Conservation (phyloP, 2,329 filamentous ascomycete genomes). For the Fusarium nanum region DNA sequence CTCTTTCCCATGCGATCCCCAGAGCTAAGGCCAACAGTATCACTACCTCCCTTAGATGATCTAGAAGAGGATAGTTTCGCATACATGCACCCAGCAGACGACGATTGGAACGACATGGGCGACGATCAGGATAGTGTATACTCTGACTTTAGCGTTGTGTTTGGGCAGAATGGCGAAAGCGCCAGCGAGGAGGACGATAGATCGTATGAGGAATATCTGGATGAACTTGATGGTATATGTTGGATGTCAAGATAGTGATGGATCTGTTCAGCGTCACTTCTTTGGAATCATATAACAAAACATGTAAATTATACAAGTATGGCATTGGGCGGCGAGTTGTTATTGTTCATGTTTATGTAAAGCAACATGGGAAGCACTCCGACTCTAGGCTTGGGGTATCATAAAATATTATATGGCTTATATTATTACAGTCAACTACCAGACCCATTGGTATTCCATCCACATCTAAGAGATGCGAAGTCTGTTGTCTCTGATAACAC, state of each 20-base stretch:
- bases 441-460: constrained; percentile 3
- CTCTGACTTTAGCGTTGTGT: constrained; percentile 65
- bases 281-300: constrained; percentile 1
- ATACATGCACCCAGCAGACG: constrained; percentile 60
- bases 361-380: constrained; percentile 9
- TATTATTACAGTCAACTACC: neutral
- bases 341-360: constrained; percentile 16
- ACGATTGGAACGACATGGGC: constrained; percentile 55
- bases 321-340: constrained; percentile 18
- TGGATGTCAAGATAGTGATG: constrained; percentile 54
- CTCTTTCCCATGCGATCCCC: constrained; percentile 52
- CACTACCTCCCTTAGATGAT: constrained; percentile 46
- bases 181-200: constrained; percentile 52
- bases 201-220: constrained; percentile 66
- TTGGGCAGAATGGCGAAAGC: constrained; percentile 52
- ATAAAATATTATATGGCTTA: constrained; percentile 3
- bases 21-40: constrained; percentile 46
- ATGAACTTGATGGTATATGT: constrained; percentile 67
- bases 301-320: constrained; percentile 31
- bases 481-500: neutral
- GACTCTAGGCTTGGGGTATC: constrained; percentile 3
- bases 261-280: constrained; percentile 2
- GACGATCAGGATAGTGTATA: constrained; percentile 65
- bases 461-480: constrained; percentile 3
- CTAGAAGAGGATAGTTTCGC: constrained; percentile 61